A percentile compares a stretch with the other conserved stretches of the same genome.
These are phyloP conservation scores for Talaromyces amestolkiae DNA, from an alignment of 2,329 filamentous ascomycete species.

Conservation along the genomic window DNA sequence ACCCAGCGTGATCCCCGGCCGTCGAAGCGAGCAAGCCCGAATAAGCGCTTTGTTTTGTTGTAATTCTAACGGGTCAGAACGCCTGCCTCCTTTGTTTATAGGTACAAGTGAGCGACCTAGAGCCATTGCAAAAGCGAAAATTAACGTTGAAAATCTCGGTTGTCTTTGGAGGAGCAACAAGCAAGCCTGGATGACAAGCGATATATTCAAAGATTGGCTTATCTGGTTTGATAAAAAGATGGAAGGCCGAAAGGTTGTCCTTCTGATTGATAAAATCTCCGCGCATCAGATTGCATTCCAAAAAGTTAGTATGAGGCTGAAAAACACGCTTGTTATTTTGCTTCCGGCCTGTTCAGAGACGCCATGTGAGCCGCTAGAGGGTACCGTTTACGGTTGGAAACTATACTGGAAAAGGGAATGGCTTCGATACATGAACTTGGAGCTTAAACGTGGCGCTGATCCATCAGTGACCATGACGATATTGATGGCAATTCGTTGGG, in stretches of 20 bases:
- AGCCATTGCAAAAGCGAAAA: constrained; percentile 21
- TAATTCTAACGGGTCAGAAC: constrained; percentile 27
- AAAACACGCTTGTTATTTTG: constrained; percentile 21
- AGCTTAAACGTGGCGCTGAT: constrained; percentile 8
- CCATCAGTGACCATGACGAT: constrained; percentile 12
- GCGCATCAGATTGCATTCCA: constrained; percentile 20
- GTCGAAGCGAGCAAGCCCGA: constrained; percentile 21
- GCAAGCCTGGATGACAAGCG: constrained; percentile 25
- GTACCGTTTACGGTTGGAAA: constrained; percentile 19
- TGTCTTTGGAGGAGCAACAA: constrained; percentile 27
- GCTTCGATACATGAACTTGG: constrained; percentile 11
- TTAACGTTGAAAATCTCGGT: constrained; percentile 27
- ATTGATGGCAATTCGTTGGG: constrained; percentile 20
- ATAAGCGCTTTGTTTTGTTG: constrained; percentile 25
- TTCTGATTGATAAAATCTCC: constrained; percentile 23
- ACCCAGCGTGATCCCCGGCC: constrained; percentile 8
- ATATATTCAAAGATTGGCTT: constrained; percentile 25
- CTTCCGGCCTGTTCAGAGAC: constrained; percentile 19
- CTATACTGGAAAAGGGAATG: constrained; percentile 15
- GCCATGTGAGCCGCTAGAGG: constrained; percentile 20
- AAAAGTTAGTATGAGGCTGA: constrained; percentile 9
- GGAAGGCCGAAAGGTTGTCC: constrained; percentile 21
- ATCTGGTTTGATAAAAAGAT: constrained; percentile 19
- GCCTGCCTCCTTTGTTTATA: constrained; percentile 26
- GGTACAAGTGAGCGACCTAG: constrained; percentile 24